Conservation (phyloP, 1,284 basidiomycete genomes). For the Athelia psychrophila region DNA sequence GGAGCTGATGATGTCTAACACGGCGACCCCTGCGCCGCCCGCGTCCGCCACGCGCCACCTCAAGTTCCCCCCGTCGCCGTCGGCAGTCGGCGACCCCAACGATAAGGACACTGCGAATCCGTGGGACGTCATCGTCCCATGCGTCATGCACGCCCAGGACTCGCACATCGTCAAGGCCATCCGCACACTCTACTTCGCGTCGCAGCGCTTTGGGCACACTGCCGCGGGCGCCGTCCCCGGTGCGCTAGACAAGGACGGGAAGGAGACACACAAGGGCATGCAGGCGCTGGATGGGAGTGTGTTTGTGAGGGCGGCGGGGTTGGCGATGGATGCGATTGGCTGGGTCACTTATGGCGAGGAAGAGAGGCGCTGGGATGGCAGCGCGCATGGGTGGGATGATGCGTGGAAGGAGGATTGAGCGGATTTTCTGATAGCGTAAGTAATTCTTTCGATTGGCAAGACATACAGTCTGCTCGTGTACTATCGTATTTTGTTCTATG, state of each 20-base stretch:
- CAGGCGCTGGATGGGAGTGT: constrained; percentile 55
- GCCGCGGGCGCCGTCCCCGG: constrained; percentile 44
- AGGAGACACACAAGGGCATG: constrained; percentile 43
- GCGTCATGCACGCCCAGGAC: constrained; percentile 53
- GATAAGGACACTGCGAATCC: constrained; percentile 45
- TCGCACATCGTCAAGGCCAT: constrained; percentile 61
- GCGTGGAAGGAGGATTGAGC: constrained; percentile 45
- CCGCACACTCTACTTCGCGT: constrained; percentile 54
- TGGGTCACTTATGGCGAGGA: constrained; percentile 58
- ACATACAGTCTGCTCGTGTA: no score
- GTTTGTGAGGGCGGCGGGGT: constrained; percentile 62
- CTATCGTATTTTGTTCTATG: no score
- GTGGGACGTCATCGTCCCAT: constrained; percentile 57
- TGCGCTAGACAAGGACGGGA: constrained; percentile 30
- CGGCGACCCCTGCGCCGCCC: constrained; percentile 30
- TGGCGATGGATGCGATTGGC: constrained; percentile 57
- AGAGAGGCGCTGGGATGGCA: constrained; percentile 55
- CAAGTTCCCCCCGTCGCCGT: constrained; percentile 9
- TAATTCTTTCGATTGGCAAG: no score
- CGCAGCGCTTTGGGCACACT: no score
- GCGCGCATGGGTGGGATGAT: constrained; percentile 66
- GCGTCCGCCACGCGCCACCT: constrained; percentile 26
- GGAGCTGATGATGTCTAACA: constrained; percentile 52
- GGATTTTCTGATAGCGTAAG: no score
- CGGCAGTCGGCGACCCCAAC: constrained; percentile 34